Evolutionary conservation across 2,329 filamentous ascomycete species (phyloP).

Genomic region (Chaetomium olivaceum): DNA sequence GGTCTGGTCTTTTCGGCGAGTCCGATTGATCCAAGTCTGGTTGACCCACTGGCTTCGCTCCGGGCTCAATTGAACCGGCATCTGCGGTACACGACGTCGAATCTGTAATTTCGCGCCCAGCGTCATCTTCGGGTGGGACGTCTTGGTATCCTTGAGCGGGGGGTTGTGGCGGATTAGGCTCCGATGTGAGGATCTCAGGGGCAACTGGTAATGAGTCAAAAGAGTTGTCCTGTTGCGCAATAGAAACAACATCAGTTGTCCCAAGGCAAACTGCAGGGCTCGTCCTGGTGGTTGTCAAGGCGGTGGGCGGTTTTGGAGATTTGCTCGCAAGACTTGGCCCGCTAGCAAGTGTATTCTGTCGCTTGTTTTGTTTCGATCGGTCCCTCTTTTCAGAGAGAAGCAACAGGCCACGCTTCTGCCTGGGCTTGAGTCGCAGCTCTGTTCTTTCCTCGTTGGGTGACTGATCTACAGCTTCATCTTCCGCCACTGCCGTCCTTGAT

Average conservation of each 20-base stretch:
- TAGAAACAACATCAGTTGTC: neutral
- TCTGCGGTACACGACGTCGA: neutral
- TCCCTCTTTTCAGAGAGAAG: conserved; percentile 44
- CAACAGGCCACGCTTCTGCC: conserved; percentile 51
- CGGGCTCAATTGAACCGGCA: neutral
- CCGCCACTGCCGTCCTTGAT: neutral
- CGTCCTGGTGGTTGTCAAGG: neutral
- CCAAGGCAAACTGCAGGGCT: too few relatives aligned
- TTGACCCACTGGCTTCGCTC: neutral
- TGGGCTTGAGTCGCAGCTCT: conserved; percentile 49
- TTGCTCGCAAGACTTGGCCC: neutral
- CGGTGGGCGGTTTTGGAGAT: too few relatives aligned
- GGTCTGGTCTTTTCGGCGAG: neutral
- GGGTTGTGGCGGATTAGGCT: neutral
- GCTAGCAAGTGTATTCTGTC: neutral
- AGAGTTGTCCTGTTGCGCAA: neutral
- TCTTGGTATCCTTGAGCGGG: neutral
- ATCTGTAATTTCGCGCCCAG: neutral
- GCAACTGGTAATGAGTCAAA: neutral
- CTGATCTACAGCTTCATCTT: conserved; percentile 1
- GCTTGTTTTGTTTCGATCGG: conserved; percentile 21
- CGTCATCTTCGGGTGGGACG: neutral
- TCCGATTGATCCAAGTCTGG: neutral
- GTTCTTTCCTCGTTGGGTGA: conserved; percentile 38
- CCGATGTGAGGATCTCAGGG: neutral